phyloP scores from a whole-genome alignment of 2,329 filamentous ascomycete species.

The Colletotrichum neosansevieriae region DNA sequence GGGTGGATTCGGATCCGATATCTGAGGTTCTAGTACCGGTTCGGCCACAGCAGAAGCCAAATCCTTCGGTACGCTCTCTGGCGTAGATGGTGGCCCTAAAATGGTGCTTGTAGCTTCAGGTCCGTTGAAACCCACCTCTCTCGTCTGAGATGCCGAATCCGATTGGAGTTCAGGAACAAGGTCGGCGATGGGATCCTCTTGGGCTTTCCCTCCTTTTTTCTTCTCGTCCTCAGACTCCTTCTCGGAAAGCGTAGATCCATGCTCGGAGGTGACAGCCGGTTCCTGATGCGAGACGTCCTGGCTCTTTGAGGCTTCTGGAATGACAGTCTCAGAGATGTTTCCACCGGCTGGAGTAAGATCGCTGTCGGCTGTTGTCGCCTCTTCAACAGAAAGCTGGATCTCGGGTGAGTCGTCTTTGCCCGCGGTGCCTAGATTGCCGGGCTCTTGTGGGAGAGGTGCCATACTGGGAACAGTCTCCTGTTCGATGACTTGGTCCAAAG shows the following conservation, averaged over 20 bases:
- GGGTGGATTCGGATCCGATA: too few species aligned
- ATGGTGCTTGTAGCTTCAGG: neutral
- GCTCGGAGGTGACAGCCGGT: neutral
- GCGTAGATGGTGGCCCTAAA: neutral
- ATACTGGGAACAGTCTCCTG: too few species aligned
- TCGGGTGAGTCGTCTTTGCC: too few species aligned
- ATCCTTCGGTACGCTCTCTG: constrained; percentile 18
- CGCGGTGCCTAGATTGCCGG: too few species aligned
- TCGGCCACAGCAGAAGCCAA: neutral
- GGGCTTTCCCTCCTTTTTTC: constrained; percentile 36
- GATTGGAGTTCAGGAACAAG: neutral
- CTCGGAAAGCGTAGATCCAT: neutral
- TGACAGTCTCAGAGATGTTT: neutral
- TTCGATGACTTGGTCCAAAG: neutral
- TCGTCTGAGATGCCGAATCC: neutral
- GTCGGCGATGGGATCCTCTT: neutral
- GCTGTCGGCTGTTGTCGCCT: too few species aligned
- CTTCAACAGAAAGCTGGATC: too few species aligned
- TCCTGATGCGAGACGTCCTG: neutral
- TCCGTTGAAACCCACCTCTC: neutral
- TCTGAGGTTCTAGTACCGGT: neutral
- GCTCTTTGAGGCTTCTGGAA: neutral
- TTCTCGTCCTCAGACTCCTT: neutral
- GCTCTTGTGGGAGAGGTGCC: too few species aligned
- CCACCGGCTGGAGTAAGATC: neutral